Percentiles rank a stretch among this genome's conserved stretches.
Evolutionary conservation across 1,139 yeast genomes (phyloP).

Genomic region (Suhomyces bolitotheri): DNA sequence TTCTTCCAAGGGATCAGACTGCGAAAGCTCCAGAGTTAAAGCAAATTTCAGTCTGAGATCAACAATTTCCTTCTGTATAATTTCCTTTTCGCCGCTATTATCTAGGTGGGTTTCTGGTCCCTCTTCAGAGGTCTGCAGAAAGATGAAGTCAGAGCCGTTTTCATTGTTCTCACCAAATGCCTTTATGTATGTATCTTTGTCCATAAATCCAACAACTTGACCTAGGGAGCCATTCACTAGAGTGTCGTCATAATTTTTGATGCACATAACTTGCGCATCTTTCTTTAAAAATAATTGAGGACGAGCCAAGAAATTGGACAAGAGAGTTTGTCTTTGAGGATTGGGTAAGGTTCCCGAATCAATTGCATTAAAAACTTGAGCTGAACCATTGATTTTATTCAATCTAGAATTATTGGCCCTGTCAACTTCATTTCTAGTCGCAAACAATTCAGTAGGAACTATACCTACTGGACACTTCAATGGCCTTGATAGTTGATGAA

Average conservation of each 20-base stretch:
- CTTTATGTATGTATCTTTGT: constrained; percentile 37
- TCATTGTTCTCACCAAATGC: constrained; percentile 21
- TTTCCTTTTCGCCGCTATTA: neutral
- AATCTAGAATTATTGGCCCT: constrained; percentile 65
- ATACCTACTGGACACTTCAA: constrained; percentile 65
- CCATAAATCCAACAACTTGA: constrained; percentile 54
- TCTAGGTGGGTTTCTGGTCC: neutral
- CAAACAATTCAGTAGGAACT: constrained; percentile 82
- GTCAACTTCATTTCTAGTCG: constrained; percentile 85
- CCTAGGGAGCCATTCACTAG: constrained; percentile 95
- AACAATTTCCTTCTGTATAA: neutral
- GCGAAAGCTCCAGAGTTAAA: constrained; percentile 5
- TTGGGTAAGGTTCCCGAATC: constrained; percentile 64
- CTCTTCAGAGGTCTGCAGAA: constrained; percentile 8
- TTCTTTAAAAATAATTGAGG: constrained; percentile 59
- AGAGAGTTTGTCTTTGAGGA: constrained; percentile 42
- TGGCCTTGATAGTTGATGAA: constrained; percentile 56
- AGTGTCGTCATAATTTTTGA: constrained; percentile 83
- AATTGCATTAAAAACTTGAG: constrained; percentile 50
- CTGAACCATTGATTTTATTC: constrained; percentile 48
- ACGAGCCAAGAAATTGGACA: constrained; percentile 76
- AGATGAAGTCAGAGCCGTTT: constrained; percentile 12
- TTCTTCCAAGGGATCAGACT: constrained; percentile 1
- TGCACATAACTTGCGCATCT: constrained; percentile 95
- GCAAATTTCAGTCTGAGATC: neutral